phyloP scores from a whole-genome alignment of 164 flowering plant genomes.

The Stephania japonica region DNA sequence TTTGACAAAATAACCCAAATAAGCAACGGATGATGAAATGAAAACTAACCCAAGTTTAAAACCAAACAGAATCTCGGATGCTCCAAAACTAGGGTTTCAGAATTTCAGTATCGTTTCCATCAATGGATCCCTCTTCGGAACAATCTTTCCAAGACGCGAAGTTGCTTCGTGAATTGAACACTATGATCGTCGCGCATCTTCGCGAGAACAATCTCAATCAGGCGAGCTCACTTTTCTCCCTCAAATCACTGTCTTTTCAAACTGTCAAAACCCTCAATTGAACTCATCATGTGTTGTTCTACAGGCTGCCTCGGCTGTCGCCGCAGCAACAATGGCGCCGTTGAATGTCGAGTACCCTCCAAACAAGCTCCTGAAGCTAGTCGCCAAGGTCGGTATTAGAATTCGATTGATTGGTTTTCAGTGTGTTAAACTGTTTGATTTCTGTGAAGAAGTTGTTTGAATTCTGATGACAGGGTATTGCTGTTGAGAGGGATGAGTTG shows the following conservation, averaged over 20 bases:
- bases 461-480: slow-evolving; percentile 74
- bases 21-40: too few species aligned
- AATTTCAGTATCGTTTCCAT: neutral
- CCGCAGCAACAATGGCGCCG: slow-evolving; percentile 85
- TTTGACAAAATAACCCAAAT: too few species aligned
- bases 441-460: slow-evolving; percentile 13
- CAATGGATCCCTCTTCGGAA: slow-evolving; percentile 41
- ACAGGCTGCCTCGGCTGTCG: slow-evolving; percentile 81
- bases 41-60: too few species aligned
- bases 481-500: slow-evolving; percentile 70
- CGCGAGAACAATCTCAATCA: slow-evolving; percentile 70
- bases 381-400: slow-evolving; percentile 91
- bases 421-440: neutral
- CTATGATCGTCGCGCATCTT: slow-evolving; percentile 77
- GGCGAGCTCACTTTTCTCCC: slow-evolving; percentile 24
- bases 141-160: slow-evolving; percentile 63
- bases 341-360: slow-evolving; percentile 60
- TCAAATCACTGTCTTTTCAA: neutral
- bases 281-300: neutral
- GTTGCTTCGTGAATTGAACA: slow-evolving; percentile 55
- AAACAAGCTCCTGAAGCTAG: slow-evolving; percentile 63
- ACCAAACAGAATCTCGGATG: neutral
- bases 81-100: neutral
- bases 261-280: neutral
- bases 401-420: too few species aligned